Conservation (phyloP, 2,329 filamentous ascomycete species). For the Penicillium oxalicum region DNA sequence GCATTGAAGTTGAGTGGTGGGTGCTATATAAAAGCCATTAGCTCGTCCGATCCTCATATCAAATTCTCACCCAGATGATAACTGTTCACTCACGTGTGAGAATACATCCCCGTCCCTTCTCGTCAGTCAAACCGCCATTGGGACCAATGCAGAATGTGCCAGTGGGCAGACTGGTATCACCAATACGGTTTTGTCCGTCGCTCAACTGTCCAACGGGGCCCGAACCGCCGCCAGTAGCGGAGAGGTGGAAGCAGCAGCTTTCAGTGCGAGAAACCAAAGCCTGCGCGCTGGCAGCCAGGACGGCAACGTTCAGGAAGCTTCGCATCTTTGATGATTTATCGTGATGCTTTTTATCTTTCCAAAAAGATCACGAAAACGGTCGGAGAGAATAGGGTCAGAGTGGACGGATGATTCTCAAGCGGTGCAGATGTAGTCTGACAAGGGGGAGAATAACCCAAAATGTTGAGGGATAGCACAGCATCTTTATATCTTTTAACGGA, state of each 20-base stretch:
- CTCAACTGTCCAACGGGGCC: conserved; percentile 54
- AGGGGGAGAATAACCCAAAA: not conserved
- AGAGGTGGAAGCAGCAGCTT: conserved; percentile 50
- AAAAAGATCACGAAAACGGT: not conserved
- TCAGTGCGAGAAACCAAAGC: conserved; percentile 35
- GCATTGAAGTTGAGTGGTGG: conserved; percentile 57
- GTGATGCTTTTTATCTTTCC: no score
- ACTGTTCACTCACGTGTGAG: conserved; percentile 48
- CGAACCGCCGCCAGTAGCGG: conserved; percentile 43
- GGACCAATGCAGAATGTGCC: conserved; percentile 52
- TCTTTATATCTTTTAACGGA: not conserved
- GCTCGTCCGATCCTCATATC: conserved; percentile 6
- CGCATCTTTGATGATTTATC: conserved; percentile 27
- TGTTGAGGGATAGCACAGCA: not conserved
- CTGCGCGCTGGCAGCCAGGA: conserved; percentile 37
- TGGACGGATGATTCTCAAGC: not conserved
- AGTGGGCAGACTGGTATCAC: conserved; percentile 41
- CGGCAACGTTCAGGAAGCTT: conserved; percentile 32
- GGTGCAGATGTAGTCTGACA: not conserved
- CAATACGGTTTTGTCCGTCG: conserved; percentile 58
- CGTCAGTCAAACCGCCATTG: conserved; percentile 51
- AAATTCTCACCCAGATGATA: not conserved
- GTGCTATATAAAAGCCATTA: conserved; percentile 33
- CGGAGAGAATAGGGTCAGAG: not conserved
- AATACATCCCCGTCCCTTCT: conserved; percentile 55